Evolutionary conservation across 2,329 filamentous ascomycete species (phyloP), one percentile per base, ranked within the genome.

Genomic region (Penicillium digitatum): DNA sequence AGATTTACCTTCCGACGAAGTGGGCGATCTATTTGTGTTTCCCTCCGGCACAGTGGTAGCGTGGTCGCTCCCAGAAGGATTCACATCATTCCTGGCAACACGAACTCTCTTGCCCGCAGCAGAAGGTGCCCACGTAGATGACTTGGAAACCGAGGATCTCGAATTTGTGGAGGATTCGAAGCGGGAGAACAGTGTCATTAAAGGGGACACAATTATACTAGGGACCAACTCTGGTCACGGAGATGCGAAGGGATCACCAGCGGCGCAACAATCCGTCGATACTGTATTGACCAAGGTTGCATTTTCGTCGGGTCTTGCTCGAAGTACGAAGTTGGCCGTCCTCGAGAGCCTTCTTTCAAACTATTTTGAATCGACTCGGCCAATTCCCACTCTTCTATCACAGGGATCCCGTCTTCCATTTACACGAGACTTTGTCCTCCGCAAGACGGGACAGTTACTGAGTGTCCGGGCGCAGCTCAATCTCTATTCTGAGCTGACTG

Each of bases 401-500:
- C 80, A 82, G 61, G 87, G 86, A 51, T 83, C 80, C 62, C 79
- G 79, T 39, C 72, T 85, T 4, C 82, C 85, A 7, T 88, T 86
- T 61, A 84, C 81, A 20, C 81, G 91, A 49, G 81, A 82, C 51
- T 93, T 95, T 72, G 93, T 97, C 68, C 80, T 97, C 26, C 87
- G 89, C 62, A 96, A 96, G 75, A 97, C 94, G 0, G 94, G 94
- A 57, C 90, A 97, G 73, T 81, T 99, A 7, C 82, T 97, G 18
- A 88, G 87, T 66, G 85, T 97, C 48, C 87, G 94, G 44, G 93
- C 93, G 0, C 91, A 96, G 67, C 81, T 99, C 46, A 99, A 99
- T 69, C 87, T 97, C 64, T 97, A 97, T 77, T 95, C 90, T 1
- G 94, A 97, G 73, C 83, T 99, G 32, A 97, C 94, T 0, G 94